Conservation (phyloP, 345 rosid species). For the Sapria himalayana region DNA sequence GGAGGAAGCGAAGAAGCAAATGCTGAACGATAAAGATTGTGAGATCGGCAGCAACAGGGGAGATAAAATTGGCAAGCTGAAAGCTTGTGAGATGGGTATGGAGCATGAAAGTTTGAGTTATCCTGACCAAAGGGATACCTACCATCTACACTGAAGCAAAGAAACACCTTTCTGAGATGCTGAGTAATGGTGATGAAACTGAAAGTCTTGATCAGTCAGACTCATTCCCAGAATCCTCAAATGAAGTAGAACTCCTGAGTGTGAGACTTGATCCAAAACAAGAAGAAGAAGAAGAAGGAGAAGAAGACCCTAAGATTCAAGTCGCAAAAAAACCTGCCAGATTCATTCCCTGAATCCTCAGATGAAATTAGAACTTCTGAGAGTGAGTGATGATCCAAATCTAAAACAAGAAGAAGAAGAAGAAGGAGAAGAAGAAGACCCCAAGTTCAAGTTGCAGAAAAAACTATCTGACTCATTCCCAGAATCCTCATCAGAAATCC, state of each 20-base stretch:
- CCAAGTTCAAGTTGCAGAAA: no score
- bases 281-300: no score
- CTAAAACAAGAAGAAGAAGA: no score
- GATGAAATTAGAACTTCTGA: no score
- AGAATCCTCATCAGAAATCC: no score
- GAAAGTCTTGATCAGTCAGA: constrained; percentile 21
- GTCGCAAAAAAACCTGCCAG: no score
- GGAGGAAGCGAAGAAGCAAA: constrained; percentile 19
- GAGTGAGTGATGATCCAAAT: no score
- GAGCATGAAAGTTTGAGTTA: constrained; percentile 13
- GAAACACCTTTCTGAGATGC: constrained; percentile 79
- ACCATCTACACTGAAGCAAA: constrained; percentile 75
- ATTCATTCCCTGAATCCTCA: constrained; percentile 35
- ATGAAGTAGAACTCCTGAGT: no score
- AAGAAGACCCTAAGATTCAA: no score
- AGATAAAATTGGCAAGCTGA: constrained; percentile 17
- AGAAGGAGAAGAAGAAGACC: no score
- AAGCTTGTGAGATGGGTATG: constrained; percentile 14
- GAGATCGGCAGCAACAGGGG: constrained; percentile 27
- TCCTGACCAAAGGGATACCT: constrained; percentile 30
- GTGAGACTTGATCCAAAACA: no score
- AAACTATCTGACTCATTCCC: constrained; percentile 25
- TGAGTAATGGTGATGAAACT: constrained; percentile 30
- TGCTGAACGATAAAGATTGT: constrained; percentile 25
- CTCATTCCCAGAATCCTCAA: constrained; percentile 38